Percentiles rank a stretch among this genome's conserved stretches.
These are phyloP conservation scores for Grosmannia penicillata DNA, from an alignment of 2,329 filamentous ascomycete species.

Conservation along the genomic window DNA sequence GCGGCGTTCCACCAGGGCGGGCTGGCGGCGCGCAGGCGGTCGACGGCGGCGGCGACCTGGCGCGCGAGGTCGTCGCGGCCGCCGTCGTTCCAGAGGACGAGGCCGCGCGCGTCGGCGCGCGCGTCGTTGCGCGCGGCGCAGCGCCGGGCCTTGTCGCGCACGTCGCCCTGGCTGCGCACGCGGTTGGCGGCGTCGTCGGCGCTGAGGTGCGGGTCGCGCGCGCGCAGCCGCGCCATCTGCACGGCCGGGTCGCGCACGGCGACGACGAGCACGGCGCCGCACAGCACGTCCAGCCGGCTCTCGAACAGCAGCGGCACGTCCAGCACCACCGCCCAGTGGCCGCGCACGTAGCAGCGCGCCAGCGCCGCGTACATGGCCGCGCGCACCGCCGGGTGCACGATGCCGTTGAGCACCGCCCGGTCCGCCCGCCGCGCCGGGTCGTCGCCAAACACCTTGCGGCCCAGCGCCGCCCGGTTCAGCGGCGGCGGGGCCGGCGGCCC, in stretches of 20 bases:
- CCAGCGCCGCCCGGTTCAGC: constrained; percentile 75
- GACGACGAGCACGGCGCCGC: constrained; percentile 75
- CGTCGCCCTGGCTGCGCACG: constrained; percentile 74
- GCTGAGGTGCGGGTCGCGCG: constrained; percentile 62
- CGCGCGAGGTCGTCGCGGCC: constrained; percentile 52
- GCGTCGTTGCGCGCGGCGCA: constrained; percentile 48
- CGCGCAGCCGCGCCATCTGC: constrained; percentile 67
- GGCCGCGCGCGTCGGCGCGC: constrained; percentile 32
- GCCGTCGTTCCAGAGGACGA: constrained; percentile 86
- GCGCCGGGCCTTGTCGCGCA: constrained; percentile 66
- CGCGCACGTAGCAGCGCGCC: constrained; percentile 55
- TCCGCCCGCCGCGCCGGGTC: constrained; percentile 55
- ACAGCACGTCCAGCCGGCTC: constrained; percentile 69
- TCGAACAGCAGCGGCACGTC: constrained; percentile 91
- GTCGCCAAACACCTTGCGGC: constrained; percentile 72
- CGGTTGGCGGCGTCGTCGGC: constrained; percentile 79
- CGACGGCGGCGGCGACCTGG: constrained; percentile 53
- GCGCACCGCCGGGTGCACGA: constrained; percentile 85
- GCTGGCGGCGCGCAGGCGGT: constrained; percentile 43
- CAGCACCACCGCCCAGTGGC: constrained; percentile 78
- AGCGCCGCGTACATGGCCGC: constrained; percentile 66
- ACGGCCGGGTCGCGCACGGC: constrained; percentile 64
- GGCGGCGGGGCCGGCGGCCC: too few relatives aligned
- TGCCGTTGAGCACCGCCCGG: constrained; percentile 65
- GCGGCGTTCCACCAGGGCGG: constrained; percentile 73